A percentile compares a stretch with the other conserved stretches of the same genome.
Evolutionary conservation across 2,329 filamentous ascomycete species (phyloP).

Genomic region (Aureobasidium sp.): DNA sequence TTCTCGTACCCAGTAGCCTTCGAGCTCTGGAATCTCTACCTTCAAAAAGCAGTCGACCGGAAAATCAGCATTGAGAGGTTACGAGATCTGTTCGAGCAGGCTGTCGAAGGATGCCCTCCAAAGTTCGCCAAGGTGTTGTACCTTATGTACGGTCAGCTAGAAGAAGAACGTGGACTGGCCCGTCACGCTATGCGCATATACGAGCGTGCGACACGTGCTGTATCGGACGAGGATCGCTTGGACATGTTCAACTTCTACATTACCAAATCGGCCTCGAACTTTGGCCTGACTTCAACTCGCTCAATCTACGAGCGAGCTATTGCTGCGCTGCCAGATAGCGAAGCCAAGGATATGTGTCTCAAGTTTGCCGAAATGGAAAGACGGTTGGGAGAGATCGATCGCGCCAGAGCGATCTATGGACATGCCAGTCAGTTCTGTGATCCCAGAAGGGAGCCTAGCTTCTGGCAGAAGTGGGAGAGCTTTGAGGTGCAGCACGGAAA

Average conservation of each 20-base stretch:
- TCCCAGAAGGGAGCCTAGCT: constrained; percentile 77
- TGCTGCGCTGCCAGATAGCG: constrained; percentile 80
- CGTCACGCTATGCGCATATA: constrained; percentile 99
- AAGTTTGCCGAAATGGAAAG: constrained; percentile 98
- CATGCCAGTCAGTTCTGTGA: constrained; percentile 97
- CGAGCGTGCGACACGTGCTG: constrained; percentile 89
- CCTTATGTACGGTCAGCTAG: constrained; percentile 95
- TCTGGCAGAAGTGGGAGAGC: constrained; percentile 95
- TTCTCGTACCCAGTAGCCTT: constrained; percentile 98
- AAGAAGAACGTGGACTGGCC: constrained; percentile 90
- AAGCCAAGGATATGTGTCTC: constrained; percentile 96
- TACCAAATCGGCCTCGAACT: constrained; percentile 96
- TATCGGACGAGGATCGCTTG: constrained; percentile 86
- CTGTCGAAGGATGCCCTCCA: constrained; percentile 86
- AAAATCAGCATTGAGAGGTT: constrained; percentile 93
- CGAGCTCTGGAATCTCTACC: constrained; percentile 95
- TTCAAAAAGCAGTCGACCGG: constrained; percentile 93
- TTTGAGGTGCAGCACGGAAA: constrained; percentile 98
- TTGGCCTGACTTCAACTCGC: constrained; percentile 87
- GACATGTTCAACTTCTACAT: constrained; percentile 99
- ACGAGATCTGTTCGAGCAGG: constrained; percentile 93
- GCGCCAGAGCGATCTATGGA: constrained; percentile 89
- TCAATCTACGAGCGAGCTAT: constrained; percentile 97
- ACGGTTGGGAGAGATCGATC: constrained; percentile 84
- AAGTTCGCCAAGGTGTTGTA: constrained; percentile 95